These are phyloP conservation scores for Novymonas esmeraldas DNA, from an alignment of 208 protist species.

Conservation along the genomic window DNA sequence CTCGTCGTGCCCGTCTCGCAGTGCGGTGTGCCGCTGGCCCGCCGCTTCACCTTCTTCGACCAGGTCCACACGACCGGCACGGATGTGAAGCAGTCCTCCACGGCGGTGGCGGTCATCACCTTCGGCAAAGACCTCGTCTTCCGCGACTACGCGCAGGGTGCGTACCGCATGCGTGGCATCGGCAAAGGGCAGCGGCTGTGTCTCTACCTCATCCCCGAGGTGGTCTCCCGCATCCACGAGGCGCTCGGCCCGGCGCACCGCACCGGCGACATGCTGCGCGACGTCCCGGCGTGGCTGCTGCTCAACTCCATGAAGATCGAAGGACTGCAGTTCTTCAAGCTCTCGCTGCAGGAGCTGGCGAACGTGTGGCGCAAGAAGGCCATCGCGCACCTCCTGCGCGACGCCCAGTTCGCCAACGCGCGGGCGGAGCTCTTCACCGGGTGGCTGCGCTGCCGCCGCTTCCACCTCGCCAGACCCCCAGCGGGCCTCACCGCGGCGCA, in stretches of 20 bases:
- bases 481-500: neutral
- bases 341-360: constrained; percentile 87
- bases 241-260: constrained; percentile 42
- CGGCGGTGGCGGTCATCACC: constrained; percentile 91
- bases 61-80: constrained; percentile 96
- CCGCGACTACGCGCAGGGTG: constrained; percentile 94
- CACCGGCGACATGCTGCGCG: constrained; percentile 65
- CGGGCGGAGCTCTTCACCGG: constrained; percentile 50
- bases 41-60: constrained; percentile 95
- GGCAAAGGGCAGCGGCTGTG: constrained; percentile 92
- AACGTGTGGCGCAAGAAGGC: constrained; percentile 93
- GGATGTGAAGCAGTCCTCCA: constrained; percentile 94
- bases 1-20: constrained; percentile 85
- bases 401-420: constrained; percentile 51
- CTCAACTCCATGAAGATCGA: constrained; percentile 91
- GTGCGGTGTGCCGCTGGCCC: constrained; percentile 90
- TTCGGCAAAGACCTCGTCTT: constrained; percentile 97
- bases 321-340: constrained; percentile 87
- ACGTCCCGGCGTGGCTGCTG: constrained; percentile 90
- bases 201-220: constrained; percentile 94
- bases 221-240: constrained; percentile 69
- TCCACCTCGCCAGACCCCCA: constrained; percentile 34
- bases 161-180: constrained; percentile 94
- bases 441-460: constrained; percentile 53
- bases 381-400: constrained; percentile 63